Conservation (phyloP, 768 basidiomycete species). For the Trametopsis cervina region DNA sequence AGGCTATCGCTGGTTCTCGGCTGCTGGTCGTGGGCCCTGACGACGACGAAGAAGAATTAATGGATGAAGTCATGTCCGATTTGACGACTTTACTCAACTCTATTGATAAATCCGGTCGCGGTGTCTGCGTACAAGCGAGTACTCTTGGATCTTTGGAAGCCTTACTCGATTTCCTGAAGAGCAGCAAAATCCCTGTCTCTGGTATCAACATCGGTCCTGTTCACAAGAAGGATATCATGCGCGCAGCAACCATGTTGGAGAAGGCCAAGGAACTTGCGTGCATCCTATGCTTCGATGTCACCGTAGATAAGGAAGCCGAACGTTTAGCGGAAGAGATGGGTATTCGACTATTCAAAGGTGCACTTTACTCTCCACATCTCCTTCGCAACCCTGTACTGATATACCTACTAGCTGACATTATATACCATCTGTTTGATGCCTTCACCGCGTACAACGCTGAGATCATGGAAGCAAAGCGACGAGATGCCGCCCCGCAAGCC, state of each 20-base stretch:
- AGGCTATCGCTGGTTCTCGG: conserved; percentile 95
- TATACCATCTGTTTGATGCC: conserved; percentile 95
- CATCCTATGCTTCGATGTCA: conserved; percentile 94
- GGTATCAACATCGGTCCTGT: conserved; percentile 98
- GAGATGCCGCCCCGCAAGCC: conserved; percentile 88
- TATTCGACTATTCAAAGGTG: conserved; percentile 90
- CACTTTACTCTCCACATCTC: conserved; percentile 9
- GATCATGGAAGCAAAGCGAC: conserved; percentile 87
- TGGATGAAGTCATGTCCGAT: conserved; percentile 96
- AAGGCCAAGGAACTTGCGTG: conserved; percentile 92
- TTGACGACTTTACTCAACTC: conserved; percentile 81
- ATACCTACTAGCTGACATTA: conserved; percentile 76
- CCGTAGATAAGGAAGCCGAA: conserved; percentile 91
- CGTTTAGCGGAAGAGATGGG: conserved; percentile 90
- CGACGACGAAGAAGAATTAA: conserved; percentile 92
- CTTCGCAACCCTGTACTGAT: not conserved
- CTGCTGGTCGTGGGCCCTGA: conserved; percentile 90
- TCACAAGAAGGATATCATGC: conserved; percentile 92
- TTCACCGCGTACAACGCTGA: conserved; percentile 93
- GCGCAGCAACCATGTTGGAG: conserved; percentile 89
- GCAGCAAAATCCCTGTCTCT: conserved; percentile 94
- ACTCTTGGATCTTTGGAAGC: conserved; percentile 97
- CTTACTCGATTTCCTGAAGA: conserved; percentile 89
- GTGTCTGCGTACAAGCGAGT: conserved; percentile 96
- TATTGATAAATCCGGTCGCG: conserved; percentile 92